Base-by-base conservation (phyloP, 495 filamentous ascomycete genomes). In the Staphylotrichum tortipilum region DNA sequence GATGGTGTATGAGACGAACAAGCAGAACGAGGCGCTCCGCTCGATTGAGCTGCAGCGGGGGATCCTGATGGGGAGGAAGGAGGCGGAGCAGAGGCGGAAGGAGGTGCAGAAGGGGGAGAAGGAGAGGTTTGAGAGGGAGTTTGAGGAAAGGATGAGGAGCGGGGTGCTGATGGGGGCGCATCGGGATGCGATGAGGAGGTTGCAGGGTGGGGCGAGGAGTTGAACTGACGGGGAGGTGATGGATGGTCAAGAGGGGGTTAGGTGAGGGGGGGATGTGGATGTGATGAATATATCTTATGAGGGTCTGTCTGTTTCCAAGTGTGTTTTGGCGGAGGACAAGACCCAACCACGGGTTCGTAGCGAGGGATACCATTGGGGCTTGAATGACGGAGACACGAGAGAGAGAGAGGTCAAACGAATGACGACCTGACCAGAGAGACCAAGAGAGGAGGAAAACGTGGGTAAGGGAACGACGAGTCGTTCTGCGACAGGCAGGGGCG, bases 121-220 rank as follows among this genome's bases (percentile, higher is more conserved):
- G 54, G 70, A 68, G 40, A 61, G 68, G 33, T 61, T 66, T 2
- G 75, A 83, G 37, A 73, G 73, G 37, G 71, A 74, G 42, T 78
- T 86, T 50, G 86, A 88, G 44, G 78, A 81, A 55, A 75, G 80
- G 48, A 92, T 94, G 88, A 74, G 87, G 38, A 80, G 79, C 9
- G 80, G 83, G 0, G 79, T 81, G 53, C 81, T 94, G 75, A 70
- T 83, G 30, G 85, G 87, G 36, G 72, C 83, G 34, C 91, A 97
- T 65, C 73, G 84, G 44, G 82, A 91, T 50, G 88, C 86, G 1
- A 76, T 97, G 77, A 72, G 87, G 55, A 79, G 75, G 63, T 84
- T 97, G 83, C 91, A 95, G 68, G 78, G 80, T 18, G 71, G 71
- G 17, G 85, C 84, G 3, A 86, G 82, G 59, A 71, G 45, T 54